Conservation (phyloP, 75 land plant genomes). For the Gnetum montanum region DNA sequence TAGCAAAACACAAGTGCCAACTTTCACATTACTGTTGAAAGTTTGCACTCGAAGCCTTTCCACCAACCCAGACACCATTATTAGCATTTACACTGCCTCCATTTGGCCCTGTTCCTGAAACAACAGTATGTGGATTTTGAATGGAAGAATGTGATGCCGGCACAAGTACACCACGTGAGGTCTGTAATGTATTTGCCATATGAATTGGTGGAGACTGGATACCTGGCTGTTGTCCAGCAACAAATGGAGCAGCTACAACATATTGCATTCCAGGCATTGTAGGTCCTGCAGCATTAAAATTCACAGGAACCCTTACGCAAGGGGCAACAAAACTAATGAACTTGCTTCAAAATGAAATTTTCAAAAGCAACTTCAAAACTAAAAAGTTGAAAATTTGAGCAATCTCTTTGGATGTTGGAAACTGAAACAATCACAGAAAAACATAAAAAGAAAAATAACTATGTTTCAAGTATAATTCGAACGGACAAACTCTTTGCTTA, state of each 20-base stretch:
- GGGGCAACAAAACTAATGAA: too few species aligned
- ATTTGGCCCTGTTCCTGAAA: conserved; percentile 4
- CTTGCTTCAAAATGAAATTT: too few species aligned
- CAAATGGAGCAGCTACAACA: conserved; percentile 9
- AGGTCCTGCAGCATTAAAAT: conserved; percentile 3
- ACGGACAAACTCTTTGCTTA: too few species aligned
- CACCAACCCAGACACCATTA: conserved; percentile 9
- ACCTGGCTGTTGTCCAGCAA: conserved; percentile 6
- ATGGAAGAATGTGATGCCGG: conserved; percentile 2
- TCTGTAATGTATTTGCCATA: conserved; percentile 4
- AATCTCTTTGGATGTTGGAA: too few species aligned
- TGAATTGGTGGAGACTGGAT: conserved; percentile 4
- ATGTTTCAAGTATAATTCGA: too few species aligned
- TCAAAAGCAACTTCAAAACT: too few species aligned
- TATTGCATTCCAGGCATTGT: conserved; percentile 6
- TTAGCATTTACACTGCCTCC: neutral
- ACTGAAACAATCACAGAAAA: too few species aligned
- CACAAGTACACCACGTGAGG: conserved; percentile 1
- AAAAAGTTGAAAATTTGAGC: too few species aligned
- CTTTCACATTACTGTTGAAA: neutral
- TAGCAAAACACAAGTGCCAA: too few species aligned
- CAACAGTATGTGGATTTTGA: conserved; percentile 8
- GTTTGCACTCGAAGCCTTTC: conserved; percentile 6
- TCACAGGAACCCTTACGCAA: too few species aligned
- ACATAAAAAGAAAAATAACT: too few species aligned